Base-by-base conservation (phyloP, 1,284 basidiomycete species). In the Gymnopus androsaceus region DNA sequence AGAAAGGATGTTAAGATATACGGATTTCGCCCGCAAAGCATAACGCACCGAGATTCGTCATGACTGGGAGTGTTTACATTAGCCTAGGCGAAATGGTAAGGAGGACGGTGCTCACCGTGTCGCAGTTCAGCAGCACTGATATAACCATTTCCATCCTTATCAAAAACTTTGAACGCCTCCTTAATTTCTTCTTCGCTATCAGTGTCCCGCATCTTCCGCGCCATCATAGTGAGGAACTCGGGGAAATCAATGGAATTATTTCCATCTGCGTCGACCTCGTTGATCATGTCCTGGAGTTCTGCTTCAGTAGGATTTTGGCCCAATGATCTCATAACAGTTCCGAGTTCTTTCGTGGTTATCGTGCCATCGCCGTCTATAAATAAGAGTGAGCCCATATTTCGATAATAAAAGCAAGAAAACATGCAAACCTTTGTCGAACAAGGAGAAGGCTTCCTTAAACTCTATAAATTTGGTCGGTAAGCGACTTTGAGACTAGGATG, bases 271-370 rank as follows among this genome's bases (percentile, higher is more conserved):
- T 91, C 89, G 59, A 94, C 92, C 75, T 95, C 92, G 77, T 92
- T 94, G 81, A 95, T 95, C 93, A 97, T 97, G 78, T 96, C 94
- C 72, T 94, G 89, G 48, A 98, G 82, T 76, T 98, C 95, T 3
- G 91, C 91, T 71, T 98, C 94, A 54, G 94, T 96, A 2, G 95
- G 95, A 77, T 96, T 98, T 77, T 97, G 95, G 19, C 95, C 95
- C 17, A 98, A 82, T 44, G 94, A 95, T 59, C 95, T 89, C 95
- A 98, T 98, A 66, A 98, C 95, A 53, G 92, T 95, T 59, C 95
- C 95, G 65, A 98, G 90, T 78, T 98, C 95, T 69, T 88, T 88
- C 63, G 92, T 92, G 57, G 94, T 97, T 81, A 98, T 97, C 57
- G 94, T 95, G 72, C 95, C 95, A 82, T 98, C 95, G 66, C 94